phyloP scores from a whole-genome alignment of 129 eudicot species.

The Helianthus tuberosus region DNA sequence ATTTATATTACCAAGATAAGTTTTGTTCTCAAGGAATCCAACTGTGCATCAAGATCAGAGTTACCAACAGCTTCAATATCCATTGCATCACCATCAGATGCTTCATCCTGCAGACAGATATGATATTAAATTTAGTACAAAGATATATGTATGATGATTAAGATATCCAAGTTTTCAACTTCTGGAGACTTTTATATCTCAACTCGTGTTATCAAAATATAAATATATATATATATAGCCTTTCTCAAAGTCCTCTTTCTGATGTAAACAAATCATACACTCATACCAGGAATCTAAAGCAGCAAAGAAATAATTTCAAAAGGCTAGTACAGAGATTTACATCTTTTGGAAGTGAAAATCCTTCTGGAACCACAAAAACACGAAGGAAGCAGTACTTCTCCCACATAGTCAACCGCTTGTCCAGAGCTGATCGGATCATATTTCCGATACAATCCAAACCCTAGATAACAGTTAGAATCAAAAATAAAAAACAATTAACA shows the following conservation, averaged over 20 bases:
- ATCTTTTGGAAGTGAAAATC: conserved; percentile 60
- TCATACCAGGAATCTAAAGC: neutral
- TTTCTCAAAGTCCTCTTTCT: neutral
- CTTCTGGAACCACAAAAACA: conserved; percentile 69
- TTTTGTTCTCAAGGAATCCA: conserved; percentile 61
- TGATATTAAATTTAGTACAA: conserved; percentile 3
- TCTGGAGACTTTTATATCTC: neutral
- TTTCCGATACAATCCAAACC: conserved; percentile 55
- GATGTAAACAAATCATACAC: neutral
- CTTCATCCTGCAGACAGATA: conserved; percentile 45
- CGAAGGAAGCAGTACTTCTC: conserved; percentile 72
- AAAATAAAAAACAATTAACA: conserved; percentile 11
- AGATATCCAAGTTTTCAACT: neutral
- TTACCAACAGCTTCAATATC: conserved; percentile 56
- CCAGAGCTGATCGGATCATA: conserved; percentile 49
- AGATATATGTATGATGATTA: neutral
- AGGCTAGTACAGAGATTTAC: conserved; percentile 35
- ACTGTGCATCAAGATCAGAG: conserved; percentile 58
- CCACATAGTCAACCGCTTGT: conserved; percentile 67
- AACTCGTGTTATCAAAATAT: neutral
- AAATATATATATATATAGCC: no score
- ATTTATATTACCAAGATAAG: conserved; percentile 51
- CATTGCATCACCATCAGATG: conserved; percentile 44
- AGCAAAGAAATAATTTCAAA: neutral
- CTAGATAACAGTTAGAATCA: conserved; percentile 29